Evolutionary conservation across 805 yeast species (phyloP).

Genomic region (Isabelozyma pseudorhagii): DNA sequence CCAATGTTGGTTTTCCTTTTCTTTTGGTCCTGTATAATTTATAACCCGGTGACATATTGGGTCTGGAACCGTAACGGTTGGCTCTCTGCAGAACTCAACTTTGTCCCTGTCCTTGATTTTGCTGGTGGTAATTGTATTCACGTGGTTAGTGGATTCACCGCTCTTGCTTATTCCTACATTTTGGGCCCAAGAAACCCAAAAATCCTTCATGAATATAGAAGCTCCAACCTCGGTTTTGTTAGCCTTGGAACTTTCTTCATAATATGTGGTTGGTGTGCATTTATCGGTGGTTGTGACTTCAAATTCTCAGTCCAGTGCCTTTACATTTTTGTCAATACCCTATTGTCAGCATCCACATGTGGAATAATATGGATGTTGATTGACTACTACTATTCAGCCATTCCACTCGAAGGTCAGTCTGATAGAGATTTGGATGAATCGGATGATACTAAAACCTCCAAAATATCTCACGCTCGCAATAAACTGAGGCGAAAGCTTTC

Average conservation of each 20-base stretch:
- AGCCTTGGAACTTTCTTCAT: constrained; percentile 31
- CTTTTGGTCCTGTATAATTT: constrained; percentile 37
- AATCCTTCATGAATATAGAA: constrained; percentile 31
- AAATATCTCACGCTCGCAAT: not conserved
- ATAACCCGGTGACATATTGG: constrained; percentile 45
- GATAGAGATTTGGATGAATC: not conserved
- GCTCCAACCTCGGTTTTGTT: constrained; percentile 31
- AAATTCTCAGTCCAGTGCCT: constrained; percentile 31
- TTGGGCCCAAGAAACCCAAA: constrained; percentile 42
- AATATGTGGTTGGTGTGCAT: constrained; percentile 40
- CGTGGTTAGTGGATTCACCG: constrained; percentile 43
- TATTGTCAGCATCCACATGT: constrained; percentile 32
- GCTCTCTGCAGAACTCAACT: constrained; percentile 31
- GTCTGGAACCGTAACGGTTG: constrained; percentile 44
- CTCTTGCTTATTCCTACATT: constrained; percentile 40
- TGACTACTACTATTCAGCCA: constrained; percentile 37
- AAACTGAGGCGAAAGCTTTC: constrained; percentile 29
- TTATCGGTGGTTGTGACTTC: constrained; percentile 42
- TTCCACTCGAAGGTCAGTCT: constrained; percentile 30
- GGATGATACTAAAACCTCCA: not conserved
- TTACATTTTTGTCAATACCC: constrained; percentile 28
- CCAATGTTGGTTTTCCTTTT: constrained; percentile 41
- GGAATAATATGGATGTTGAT: constrained; percentile 35
- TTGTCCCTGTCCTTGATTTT: constrained; percentile 39
- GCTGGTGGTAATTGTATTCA: constrained; percentile 47